Conservation (phyloP, 129 eudicot genomes). For the Artemisia tridentata region DNA sequence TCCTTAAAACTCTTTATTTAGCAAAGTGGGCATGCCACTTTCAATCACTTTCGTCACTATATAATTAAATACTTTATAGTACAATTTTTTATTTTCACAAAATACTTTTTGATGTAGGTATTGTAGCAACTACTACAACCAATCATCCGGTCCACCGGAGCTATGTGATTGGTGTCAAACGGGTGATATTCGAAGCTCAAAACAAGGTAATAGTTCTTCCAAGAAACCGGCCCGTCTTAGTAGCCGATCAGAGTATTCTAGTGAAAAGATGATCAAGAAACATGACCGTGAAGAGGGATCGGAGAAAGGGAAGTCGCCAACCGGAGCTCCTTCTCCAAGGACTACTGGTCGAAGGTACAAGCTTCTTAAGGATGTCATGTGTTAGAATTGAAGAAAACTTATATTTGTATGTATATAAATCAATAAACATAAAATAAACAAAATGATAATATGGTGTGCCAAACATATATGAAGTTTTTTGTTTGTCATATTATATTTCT, state of each 20-base stretch:
- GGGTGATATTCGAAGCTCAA: constrained; percentile 37
- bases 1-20: constrained; percentile 33
- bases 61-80: background rate
- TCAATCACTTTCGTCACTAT: background rate
- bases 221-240: constrained; percentile 32
- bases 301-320: constrained; percentile 34
- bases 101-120: constrained; percentile 38
- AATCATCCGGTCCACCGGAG: constrained; percentile 45
- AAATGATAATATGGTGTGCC: too few relatives aligned
- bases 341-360: constrained; percentile 66
- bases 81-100: constrained; percentile 5
- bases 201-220: constrained; percentile 40
- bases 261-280: constrained; percentile 46
- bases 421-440: too few relatives aligned
- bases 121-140: constrained; percentile 78
- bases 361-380: constrained; percentile 94
- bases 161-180: constrained; percentile 79
- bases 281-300: constrained; percentile 37
- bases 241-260: constrained; percentile 37
- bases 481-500: too few relatives aligned
- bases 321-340: constrained; percentile 65
- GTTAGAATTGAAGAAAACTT: constrained; percentile 23
- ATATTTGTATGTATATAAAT: constrained; percentile 5
- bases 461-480: too few relatives aligned
- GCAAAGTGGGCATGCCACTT: constrained; percentile 32